Base-by-base conservation (phyloP, 164 flowering plant species). In the Liriodendron chinense region DNA sequence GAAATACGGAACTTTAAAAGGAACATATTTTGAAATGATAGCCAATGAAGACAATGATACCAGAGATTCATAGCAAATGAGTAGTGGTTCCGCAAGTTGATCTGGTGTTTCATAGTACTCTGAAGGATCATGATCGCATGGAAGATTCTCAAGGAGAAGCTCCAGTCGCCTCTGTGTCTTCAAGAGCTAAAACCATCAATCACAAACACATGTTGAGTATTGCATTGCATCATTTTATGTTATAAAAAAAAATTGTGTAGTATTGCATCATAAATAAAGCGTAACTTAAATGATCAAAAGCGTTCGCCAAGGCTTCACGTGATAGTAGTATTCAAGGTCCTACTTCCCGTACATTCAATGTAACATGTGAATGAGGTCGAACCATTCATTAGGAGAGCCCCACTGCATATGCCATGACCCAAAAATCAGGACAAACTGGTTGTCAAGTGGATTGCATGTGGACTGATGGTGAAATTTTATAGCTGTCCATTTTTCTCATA, bases 111-210 rank as follows among this genome's bases (percentile, higher is more conserved):
- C 98, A 83, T 93, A 95, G 78, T 88, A 92, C 69, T 93, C 94
- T 73, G 74, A 78, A 72, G 91, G 81, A 84, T 90, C 92, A 78
- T 83, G 75, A 64, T 95, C 97, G 82, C 94, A 86, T 65, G 98
- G 97, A 87, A 92, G 93, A 84, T 83, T 93, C 78, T 93, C 98
- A 63, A 95, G 93, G 61, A 90, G 94, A 78, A 89, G 90, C 80
- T 95, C 98, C 76, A 93, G 78, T 50, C 93, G 85, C 76, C 86
- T 86, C 65, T 85, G 77, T 71, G 98, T 89, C 78, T 83, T 92
- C 80, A 85, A 71, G 76, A 95, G 98, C 98, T 95, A 82, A 74
- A 78, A 50, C 57, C 68, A 75, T 16, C 69, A 12, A 65, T 25
- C 69, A 26, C 69, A 1, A 10, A 9, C 28, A 18, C 47, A 25